These are phyloP conservation scores for Lithospermum erythrorhizon DNA, from an alignment of 257 asterid genomes.

Conservation along the genomic window DNA sequence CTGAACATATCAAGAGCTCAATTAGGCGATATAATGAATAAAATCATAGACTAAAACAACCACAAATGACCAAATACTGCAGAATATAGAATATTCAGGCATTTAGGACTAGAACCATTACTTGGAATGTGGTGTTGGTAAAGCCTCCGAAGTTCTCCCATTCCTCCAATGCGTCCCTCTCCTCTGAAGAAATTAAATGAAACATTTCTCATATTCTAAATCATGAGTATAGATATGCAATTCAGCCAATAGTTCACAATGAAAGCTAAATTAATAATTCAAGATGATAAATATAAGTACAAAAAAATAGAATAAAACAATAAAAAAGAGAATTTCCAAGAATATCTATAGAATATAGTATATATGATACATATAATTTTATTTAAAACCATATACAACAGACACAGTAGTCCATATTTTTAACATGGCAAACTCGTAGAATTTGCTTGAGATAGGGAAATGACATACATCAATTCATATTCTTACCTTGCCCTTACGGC, in stretches of 20 bases:
- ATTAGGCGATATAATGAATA: slow-evolving; percentile 8
- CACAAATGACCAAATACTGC: not conserved
- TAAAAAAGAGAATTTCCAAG: not conserved
- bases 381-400: not conserved
- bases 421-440: not conserved
- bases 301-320: no score
- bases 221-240: not conserved
- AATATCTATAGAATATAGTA: no score
- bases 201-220: not conserved
- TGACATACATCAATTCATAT: slow-evolving; percentile 5
- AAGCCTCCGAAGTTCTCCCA: slow-evolving; percentile 59
- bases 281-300: not conserved
- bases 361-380: no score
- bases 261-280: not conserved
- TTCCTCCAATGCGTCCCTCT: slow-evolving; percentile 64
- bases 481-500: slow-evolving; percentile 72
- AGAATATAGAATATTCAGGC: slow-evolving; percentile 4
- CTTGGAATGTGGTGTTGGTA: slow-evolving; percentile 69
- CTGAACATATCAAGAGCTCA: slow-evolving; percentile 31
- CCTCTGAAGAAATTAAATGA: slow-evolving; percentile 31
- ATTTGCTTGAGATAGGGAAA: not conserved
- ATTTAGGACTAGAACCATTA: slow-evolving; percentile 28
- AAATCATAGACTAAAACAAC: slow-evolving; percentile 5
- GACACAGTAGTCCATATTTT: not conserved
- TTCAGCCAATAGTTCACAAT: not conserved